A percentile compares a stretch with the other conserved stretches of the same genome.
These are phyloP conservation scores for Auricularia sp. DNA, from an alignment of 768 basidiomycete genomes.

Conservation along the genomic window DNA sequence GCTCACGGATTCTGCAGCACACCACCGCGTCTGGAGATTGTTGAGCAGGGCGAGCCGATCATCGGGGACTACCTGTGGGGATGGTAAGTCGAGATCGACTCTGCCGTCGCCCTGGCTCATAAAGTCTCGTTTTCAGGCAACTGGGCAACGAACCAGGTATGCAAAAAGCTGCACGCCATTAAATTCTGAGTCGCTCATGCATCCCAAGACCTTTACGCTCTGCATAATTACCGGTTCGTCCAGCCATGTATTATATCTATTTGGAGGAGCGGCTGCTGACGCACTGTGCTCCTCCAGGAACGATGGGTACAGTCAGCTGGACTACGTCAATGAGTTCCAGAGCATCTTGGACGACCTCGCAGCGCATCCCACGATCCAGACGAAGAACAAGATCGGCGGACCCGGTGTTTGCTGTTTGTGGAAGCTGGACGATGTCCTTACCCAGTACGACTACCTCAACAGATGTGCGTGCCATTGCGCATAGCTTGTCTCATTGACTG, in stretches of 20 bases:
- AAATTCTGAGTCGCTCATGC: too few relatives aligned
- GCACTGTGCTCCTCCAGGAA: background rate
- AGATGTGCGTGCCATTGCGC: slow-evolving; percentile 13
- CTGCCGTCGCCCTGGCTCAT: background rate
- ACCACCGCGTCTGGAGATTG: slow-evolving; percentile 17
- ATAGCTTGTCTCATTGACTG: slow-evolving; percentile 3
- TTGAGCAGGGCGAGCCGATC: slow-evolving; percentile 13
- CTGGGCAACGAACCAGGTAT: slow-evolving; percentile 1
- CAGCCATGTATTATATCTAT: slow-evolving; percentile 8
- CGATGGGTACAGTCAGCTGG: slow-evolving; percentile 17
- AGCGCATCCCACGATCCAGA: slow-evolving; percentile 28
- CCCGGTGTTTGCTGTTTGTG: slow-evolving; percentile 45
- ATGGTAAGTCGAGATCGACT: background rate
- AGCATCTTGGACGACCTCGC: slow-evolving; percentile 21
- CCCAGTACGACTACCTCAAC: slow-evolving; percentile 18
- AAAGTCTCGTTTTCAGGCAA: background rate
- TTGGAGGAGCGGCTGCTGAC: slow-evolving; percentile 16
- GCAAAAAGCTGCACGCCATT: too few relatives aligned
- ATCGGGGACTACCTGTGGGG: slow-evolving; percentile 13
- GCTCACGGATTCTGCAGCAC: too few relatives aligned
- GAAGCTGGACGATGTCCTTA: slow-evolving; percentile 21
- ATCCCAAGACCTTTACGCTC: background rate
- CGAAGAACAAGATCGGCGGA: slow-evolving; percentile 44
- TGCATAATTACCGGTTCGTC: background rate
- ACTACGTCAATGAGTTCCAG: slow-evolving; percentile 23